phyloP scores from a whole-genome alignment of 2,329 filamentous ascomycete species.

The Teratosphaeria destructans region DNA sequence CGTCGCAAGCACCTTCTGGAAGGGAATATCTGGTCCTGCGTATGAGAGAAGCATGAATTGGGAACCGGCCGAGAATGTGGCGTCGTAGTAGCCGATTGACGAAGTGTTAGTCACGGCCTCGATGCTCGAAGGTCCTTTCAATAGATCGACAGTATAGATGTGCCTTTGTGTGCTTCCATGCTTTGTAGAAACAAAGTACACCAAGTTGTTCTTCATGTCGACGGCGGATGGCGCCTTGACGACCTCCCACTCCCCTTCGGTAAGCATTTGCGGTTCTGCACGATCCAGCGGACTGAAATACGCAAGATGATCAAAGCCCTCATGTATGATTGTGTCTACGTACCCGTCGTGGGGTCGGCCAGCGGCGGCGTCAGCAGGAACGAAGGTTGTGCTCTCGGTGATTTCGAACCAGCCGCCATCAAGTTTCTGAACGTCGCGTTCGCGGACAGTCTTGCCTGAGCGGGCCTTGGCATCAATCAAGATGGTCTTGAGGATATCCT shows the following conservation, averaged over 20 bases:
- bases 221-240: conserved; percentile 73
- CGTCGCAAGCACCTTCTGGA: conserved; percentile 64
- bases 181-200: conserved; percentile 84
- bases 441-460: conserved; percentile 67
- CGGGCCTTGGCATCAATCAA: conserved; percentile 68
- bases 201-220: conserved; percentile 72
- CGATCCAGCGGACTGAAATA: conserved; percentile 88
- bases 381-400: conserved; percentile 71
- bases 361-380: conserved; percentile 70
- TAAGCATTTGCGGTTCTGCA: conserved; percentile 71
- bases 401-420: conserved; percentile 98
- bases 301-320: conserved; percentile 80
- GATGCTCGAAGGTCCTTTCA: conserved; percentile 54
- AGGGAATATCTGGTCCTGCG: conserved; percentile 73
- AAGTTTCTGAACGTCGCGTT: conserved; percentile 67
- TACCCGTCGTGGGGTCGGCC: conserved; percentile 72
- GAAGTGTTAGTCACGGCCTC: conserved; percentile 63
- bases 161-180: conserved; percentile 84
- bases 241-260: conserved; percentile 85
- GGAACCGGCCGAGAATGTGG: conserved; percentile 73
- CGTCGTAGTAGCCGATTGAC: conserved; percentile 65
- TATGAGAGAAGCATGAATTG: conserved; percentile 81
- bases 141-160: conserved; percentile 77
- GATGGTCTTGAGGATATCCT: conserved; percentile 78
- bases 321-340: conserved; percentile 77